Percentiles rank a stretch among this genome's conserved stretches.
These are phyloP conservation scores for Polyplosphaeria fusca DNA, from an alignment of 495 filamentous ascomycete genomes.

Conservation along the genomic window DNA sequence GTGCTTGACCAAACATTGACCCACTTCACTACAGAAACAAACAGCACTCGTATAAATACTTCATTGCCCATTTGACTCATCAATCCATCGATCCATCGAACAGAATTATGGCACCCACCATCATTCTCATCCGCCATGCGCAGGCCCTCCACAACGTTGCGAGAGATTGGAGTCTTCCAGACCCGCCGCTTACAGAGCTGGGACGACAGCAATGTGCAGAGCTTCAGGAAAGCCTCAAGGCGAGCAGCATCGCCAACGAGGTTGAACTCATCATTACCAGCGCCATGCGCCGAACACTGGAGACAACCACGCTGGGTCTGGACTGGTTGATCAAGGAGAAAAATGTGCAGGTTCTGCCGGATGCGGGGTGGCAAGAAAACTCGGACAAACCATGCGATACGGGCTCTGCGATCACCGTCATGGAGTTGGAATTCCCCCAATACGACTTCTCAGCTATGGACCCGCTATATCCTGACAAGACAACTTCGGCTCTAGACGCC, in stretches of 20 bases:
- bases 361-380: constrained; percentile 58
- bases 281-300: constrained; percentile 56
- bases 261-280: constrained; percentile 57
- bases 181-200: constrained; percentile 55
- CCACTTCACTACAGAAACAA: too few species aligned
- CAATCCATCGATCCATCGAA: too few species aligned
- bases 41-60: too few species aligned
- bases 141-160: constrained; percentile 26
- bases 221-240: constrained; percentile 47
- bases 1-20: too few species aligned
- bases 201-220: constrained; percentile 52
- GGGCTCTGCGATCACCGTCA: constrained; percentile 45
- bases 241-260: constrained; percentile 47
- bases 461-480: constrained; percentile 56
- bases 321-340: constrained; percentile 50
- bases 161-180: constrained; percentile 42
- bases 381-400: constrained; percentile 56
- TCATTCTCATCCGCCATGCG: constrained; percentile 27
- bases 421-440: constrained; percentile 49
- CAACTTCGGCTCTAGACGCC: constrained; percentile 35
- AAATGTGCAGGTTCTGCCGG: constrained; percentile 51
- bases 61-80: too few species aligned
- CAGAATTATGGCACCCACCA: constrained; percentile 24
- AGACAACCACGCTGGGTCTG: constrained; percentile 53
- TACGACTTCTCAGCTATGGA: constrained; percentile 54